A percentile compares a stretch with the other conserved stretches of the same genome.
These are phyloP conservation scores for Mollisiaceae sp. DNA, from an alignment of 2,329 filamentous ascomycete species.

Conservation along the genomic window DNA sequence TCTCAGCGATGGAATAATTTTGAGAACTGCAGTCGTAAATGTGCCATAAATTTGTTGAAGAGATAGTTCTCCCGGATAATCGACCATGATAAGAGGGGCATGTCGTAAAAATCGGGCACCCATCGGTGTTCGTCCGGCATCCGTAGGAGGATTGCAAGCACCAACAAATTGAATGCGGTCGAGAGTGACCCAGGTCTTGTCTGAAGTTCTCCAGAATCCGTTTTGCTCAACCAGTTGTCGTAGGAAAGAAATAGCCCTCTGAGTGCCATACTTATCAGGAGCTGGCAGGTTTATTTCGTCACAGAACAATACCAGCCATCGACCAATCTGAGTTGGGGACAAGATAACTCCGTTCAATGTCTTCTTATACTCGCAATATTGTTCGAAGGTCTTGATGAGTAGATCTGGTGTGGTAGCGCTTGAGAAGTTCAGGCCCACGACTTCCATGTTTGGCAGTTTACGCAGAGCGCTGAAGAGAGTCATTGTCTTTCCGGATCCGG, in stretches of 20 bases:
- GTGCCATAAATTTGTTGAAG: slow-evolving; percentile 98
- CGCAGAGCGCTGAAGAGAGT: slow-evolving; percentile 96
- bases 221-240: slow-evolving; percentile 98
- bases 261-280: slow-evolving; percentile 96
- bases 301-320: slow-evolving; percentile 98
- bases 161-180: slow-evolving; percentile 99
- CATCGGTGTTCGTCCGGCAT: slow-evolving; percentile 94
- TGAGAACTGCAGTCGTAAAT: slow-evolving; percentile 94
- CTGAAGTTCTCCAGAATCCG: slow-evolving; percentile 96
- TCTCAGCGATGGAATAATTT: slow-evolving; percentile 93
- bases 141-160: slow-evolving; percentile 96
- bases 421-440: slow-evolving; percentile 98
- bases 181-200: slow-evolving; percentile 96
- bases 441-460: slow-evolving; percentile 98
- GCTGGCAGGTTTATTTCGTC: slow-evolving; percentile 99
- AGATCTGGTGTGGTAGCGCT: slow-evolving; percentile 98
- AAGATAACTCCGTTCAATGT: slow-evolving; percentile 95
- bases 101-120: slow-evolving; percentile 93
- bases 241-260: slow-evolving; percentile 95
- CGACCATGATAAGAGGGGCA: slow-evolving; percentile 98
- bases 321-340: slow-evolving; percentile 93
- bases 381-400: slow-evolving; percentile 98
- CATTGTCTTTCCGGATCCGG: slow-evolving; percentile 99
- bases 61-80: slow-evolving; percentile 95
- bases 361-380: slow-evolving; percentile 99